Evolutionary conservation across 2,329 filamentous ascomycete genomes (phyloP).

Genomic region (Claviceps cyperi): DNA sequence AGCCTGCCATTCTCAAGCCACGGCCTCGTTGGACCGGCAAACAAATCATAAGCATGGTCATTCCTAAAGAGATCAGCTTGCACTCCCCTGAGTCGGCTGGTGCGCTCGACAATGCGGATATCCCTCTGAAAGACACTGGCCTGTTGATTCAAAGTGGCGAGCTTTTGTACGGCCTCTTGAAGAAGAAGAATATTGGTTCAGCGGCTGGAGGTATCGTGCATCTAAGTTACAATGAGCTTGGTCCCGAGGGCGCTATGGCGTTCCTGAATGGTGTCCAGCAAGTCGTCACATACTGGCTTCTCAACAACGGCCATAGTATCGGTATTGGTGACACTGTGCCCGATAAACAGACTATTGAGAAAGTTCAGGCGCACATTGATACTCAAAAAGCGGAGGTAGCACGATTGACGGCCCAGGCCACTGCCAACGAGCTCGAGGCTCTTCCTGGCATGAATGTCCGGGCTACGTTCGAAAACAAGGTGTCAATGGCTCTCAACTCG

Average conservation of each 20-base stretch:
- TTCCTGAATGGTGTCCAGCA: conserved; percentile 95
- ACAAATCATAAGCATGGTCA: conserved; percentile 87
- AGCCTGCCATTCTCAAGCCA: conserved; percentile 87
- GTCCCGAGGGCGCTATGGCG: conserved; percentile 69
- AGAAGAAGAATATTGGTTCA: conserved; percentile 90
- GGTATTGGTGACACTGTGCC: conserved; percentile 98
- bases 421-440: conserved; percentile 77
- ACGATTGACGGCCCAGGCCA: conserved; percentile 60
- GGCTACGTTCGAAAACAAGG: conserved; percentile 95
- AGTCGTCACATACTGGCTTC: conserved; percentile 91
- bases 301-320: conserved; percentile 94
- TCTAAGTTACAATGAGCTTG: conserved; percentile 90
- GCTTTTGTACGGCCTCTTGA: conserved; percentile 77
- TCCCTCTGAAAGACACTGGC: conserved; percentile 59
- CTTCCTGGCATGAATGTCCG: conserved; percentile 96
- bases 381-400: conserved; percentile 71
- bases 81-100: conserved; percentile 40
- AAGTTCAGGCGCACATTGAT: conserved; percentile 70
- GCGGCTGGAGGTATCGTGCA: conserved; percentile 84
- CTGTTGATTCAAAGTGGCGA: conserved; percentile 75
- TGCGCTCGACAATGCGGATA: conserved; percentile 34
- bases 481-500: conserved; percentile 84
- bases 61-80: conserved; percentile 75
- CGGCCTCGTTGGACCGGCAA: conserved; percentile 94
- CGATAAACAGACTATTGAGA: conserved; percentile 67